Evolutionary conservation across 805 yeast genomes (phyloP), one percentile per base, ranked within the genome.

Genomic region (Kluyveromyces starmeri): DNA sequence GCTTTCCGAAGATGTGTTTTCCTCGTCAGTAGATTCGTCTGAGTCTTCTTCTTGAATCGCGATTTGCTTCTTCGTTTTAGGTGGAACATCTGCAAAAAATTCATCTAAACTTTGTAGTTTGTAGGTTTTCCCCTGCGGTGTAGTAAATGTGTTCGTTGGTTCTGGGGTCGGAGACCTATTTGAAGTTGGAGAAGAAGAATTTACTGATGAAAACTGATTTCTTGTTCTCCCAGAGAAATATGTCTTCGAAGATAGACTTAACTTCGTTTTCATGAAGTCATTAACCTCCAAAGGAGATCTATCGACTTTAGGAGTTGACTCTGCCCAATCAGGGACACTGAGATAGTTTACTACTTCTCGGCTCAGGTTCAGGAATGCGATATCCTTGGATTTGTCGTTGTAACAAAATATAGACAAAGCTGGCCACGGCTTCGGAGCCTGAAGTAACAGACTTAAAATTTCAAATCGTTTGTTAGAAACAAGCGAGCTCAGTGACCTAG

Each of bases 91-190:
- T 2, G 71, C 80, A 45, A 88, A 77, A 53, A 88, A 88, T 41
- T 88, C 97, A 50, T 88, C 96, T 38, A 88, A 60, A 38, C 88
- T 81, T 53, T 84, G 94, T 24, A 82, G 56, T 39, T 73, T 70
- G 47, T 75, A 78, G 35, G 63, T 66, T 42, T 57, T 62, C 9
- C 57, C 61, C 20, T 47, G 45, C 13, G 47, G 32, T 4, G 50
- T 42, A 1, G 43, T 36, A 15, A 52, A 43, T 18, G 38, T 39
- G 24, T 40, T 49, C 20, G 24, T 16, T 8, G 22, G 12, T 3
- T 28, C 34, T 13, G 29, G 38, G 8, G 27, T 28, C 21, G 38
- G 35, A 5, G 32, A 27, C 10, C 40, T 14, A 6, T 35, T 26
- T 5, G 28, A 16, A 12, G 31, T 28, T 21, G 14, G 30, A 30